Evolutionary conservation across 2,329 filamentous ascomycete genomes (phyloP).

Genomic region (Emericellopsis cladophorae): DNA sequence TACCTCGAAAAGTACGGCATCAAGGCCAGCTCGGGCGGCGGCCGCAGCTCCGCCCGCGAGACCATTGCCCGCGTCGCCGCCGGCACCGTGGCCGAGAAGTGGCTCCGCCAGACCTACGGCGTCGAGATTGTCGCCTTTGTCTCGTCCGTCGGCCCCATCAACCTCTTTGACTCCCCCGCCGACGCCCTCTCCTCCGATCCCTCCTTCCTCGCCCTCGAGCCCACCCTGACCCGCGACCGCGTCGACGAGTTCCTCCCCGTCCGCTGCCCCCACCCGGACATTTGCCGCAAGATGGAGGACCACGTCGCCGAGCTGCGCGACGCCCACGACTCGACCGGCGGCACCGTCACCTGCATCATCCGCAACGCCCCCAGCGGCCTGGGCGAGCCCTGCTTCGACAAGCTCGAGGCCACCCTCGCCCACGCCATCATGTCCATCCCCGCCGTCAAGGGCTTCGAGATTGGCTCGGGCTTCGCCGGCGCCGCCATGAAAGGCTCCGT

Average conservation of each 20-base stretch:
- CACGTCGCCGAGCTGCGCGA: constrained; percentile 69
- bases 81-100: constrained; percentile 88
- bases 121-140: constrained; percentile 89
- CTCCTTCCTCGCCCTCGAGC: constrained; percentile 61
- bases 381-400: constrained; percentile 91
- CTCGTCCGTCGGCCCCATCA: constrained; percentile 59
- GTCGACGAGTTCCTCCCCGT: constrained; percentile 82
- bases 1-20: constrained; percentile 96
- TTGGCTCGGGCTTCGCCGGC: constrained; percentile 85
- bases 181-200: constrained; percentile 58
- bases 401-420: constrained; percentile 80
- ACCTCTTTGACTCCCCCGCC: constrained; percentile 15
- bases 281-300: constrained; percentile 60
- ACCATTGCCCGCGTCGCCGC: constrained; percentile 90
- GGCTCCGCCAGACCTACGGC: constrained; percentile 65
- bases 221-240: constrained; percentile 57
- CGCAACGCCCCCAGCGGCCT: constrained; percentile 74
- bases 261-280: constrained; percentile 63
- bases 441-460: constrained; percentile 89
- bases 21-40: constrained; percentile 82
- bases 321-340: constrained; percentile 77
- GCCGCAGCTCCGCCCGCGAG: constrained; percentile 83
- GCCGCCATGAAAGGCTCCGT: constrained; percentile 75
- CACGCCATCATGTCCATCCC: constrained; percentile 95
- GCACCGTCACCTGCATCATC: constrained; percentile 89